These are phyloP conservation scores for Leucoagaricus sp. DNA, from an alignment of 1,284 basidiomycete genomes.

Conservation along the genomic window DNA sequence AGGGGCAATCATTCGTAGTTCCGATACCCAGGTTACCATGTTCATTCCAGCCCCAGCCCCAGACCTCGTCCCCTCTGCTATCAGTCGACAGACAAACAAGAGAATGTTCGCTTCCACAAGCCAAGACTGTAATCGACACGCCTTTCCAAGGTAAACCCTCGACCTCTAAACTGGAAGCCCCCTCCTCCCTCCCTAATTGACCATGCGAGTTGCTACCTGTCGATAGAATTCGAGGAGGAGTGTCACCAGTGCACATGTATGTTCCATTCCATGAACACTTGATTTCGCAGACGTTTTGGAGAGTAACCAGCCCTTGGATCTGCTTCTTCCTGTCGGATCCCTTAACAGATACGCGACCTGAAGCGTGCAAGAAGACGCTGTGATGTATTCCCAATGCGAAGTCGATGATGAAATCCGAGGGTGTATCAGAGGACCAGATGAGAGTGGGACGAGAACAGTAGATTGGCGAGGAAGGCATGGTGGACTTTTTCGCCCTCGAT, in stretches of 20 bases:
- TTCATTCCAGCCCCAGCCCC: constrained; percentile 95
- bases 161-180: constrained; percentile 35
- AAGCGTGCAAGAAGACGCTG: constrained; percentile 54
- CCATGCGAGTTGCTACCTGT: constrained; percentile 70
- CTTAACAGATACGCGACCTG: constrained; percentile 49
- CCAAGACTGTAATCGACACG: constrained; percentile 21
- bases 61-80: constrained; percentile 46
- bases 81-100: constrained; percentile 38
- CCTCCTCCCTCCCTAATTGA: constrained; percentile 59
- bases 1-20: constrained; percentile 50
- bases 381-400: constrained; percentile 70
- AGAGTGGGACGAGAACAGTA: constrained; percentile 12
- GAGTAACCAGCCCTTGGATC: constrained; percentile 40
- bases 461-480: constrained; percentile 3
- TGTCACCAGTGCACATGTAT: constrained; percentile 46
- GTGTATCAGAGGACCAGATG: constrained; percentile 2
- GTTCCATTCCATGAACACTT: constrained; percentile 86
- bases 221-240: constrained; percentile 38
- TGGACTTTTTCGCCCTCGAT: background rate
- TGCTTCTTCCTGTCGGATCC: constrained; percentile 78
- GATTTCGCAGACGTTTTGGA: constrained; percentile 36
- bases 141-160: constrained; percentile 29
- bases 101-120: constrained; percentile 84
- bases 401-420: constrained; percentile 28
- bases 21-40: constrained; percentile 87